Conservation (phyloP, 2,329 filamentous ascomycete species). For the Scedosporium minutisporum region DNA sequence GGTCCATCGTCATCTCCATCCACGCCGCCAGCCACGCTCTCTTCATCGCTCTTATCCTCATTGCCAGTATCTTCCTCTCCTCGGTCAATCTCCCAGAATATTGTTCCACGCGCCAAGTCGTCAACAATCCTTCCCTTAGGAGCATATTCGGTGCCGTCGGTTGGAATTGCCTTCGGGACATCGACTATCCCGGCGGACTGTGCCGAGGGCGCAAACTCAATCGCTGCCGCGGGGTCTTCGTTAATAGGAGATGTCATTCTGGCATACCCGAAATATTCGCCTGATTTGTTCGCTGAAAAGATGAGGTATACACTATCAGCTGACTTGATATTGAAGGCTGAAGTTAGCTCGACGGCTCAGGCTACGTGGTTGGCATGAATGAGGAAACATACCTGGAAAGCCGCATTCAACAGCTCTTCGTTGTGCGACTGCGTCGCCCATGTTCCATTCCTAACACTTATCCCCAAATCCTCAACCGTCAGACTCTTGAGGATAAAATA, state of each 20-base stretch:
- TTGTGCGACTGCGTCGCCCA: constrained; percentile 97
- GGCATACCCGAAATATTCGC: constrained; percentile 93
- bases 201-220: constrained; percentile 58
- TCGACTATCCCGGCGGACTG: constrained; percentile 52
- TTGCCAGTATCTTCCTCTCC: constrained; percentile 38
- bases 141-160: constrained; percentile 65
- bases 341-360: neutral
- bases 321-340: constrained; percentile 35
- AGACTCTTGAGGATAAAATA: constrained; percentile 93
- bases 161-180: constrained; percentile 69
- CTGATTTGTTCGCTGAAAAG: constrained; percentile 95
- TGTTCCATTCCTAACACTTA: constrained; percentile 76
- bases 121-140: constrained; percentile 84
- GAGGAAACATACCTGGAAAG: constrained; percentile 61
- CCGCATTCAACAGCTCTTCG: constrained; percentile 70
- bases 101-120: constrained; percentile 85
- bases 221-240: constrained; percentile 60
- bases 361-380: neutral
- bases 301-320: constrained; percentile 81
- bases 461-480: constrained; percentile 79
- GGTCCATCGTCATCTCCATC: constrained; percentile 28
- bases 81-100: constrained; percentile 84
- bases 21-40: constrained; percentile 18
- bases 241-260: constrained; percentile 80
- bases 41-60: constrained; percentile 32